A percentile compares a stretch with the other conserved stretches of the same genome.
phyloP scores from a whole-genome alignment of 208 protist species.

The Trypanosoma avium region DNA sequence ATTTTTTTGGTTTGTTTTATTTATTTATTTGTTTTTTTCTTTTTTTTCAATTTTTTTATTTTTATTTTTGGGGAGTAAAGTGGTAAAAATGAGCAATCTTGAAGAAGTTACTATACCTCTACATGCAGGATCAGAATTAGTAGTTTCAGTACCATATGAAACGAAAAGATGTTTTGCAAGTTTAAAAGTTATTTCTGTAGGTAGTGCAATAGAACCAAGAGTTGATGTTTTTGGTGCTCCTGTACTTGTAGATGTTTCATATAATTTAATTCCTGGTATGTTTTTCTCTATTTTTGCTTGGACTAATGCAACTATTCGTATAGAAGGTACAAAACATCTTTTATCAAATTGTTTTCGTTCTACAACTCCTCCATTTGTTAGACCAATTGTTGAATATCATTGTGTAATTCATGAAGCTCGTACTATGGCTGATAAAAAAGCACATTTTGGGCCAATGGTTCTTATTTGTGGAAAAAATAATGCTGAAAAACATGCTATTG shows the following conservation, averaged over 20 bases:
- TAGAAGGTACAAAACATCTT: conserved; percentile 65
- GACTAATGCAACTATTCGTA: conserved; percentile 46
- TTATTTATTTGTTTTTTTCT: conserved; percentile 5
- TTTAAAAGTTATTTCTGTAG: conserved; percentile 46
- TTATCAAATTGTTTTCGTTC: conserved; percentile 54
- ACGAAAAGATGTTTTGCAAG: conserved; percentile 49
- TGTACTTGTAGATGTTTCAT: conserved; percentile 58
- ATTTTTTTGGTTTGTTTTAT: neutral
- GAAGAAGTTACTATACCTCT: conserved; percentile 21
- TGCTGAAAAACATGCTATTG: conserved; percentile 46
- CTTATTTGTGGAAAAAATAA: conserved; percentile 67
- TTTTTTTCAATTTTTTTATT: conserved; percentile 12
- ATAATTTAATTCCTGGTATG: conserved; percentile 62
- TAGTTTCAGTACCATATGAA: conserved; percentile 50
- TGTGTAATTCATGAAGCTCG: conserved; percentile 64
- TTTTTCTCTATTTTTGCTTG: conserved; percentile 63
- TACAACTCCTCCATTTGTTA: conserved; percentile 43
- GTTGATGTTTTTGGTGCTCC: conserved; percentile 77
- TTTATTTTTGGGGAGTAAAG: conserved; percentile 7
- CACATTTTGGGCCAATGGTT: conserved; percentile 50
- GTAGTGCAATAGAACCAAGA: conserved; percentile 44
- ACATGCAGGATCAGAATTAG: conserved; percentile 53
- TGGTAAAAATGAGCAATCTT: conserved; percentile 5
- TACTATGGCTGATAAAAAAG: conserved; percentile 36
- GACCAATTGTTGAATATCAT: conserved; percentile 83